Conservation (phyloP, 768 basidiomycete species). For the Cystofilobasidium ferigula region DNA sequence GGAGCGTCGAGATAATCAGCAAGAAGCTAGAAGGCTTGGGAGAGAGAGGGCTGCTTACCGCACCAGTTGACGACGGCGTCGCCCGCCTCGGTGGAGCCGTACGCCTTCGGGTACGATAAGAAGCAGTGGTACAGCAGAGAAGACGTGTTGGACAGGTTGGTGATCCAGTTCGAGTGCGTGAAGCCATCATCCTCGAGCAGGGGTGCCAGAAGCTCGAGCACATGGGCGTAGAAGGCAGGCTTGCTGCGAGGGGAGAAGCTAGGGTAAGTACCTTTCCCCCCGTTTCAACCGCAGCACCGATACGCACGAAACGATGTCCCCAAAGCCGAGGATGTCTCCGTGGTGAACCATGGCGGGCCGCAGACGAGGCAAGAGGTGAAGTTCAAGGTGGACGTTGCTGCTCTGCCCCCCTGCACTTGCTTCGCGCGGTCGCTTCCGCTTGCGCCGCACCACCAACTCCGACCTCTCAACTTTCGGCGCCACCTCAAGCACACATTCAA, state of each 20-base stretch:
- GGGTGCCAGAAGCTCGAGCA: slow-evolving; percentile 51
- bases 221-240: slow-evolving; percentile 66
- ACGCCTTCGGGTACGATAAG: slow-evolving; percentile 52
- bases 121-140: slow-evolving; percentile 70
- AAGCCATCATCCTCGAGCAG: slow-evolving; percentile 52
- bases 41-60: slow-evolving; percentile 48
- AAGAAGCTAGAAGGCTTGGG: neutral
- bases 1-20: neutral
- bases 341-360: slow-evolving; percentile 7
- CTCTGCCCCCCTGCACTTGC: no score
- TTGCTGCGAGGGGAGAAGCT: slow-evolving; percentile 42
- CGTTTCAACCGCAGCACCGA: no score
- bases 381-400: neutral
- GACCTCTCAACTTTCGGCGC: neutral
- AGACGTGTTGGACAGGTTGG: slow-evolving; percentile 76
- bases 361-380: neutral
- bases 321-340: slow-evolving; percentile 23
- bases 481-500: neutral
- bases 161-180: slow-evolving; percentile 46
- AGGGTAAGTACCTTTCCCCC: no score
- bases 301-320: slow-evolving; percentile 10
- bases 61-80: slow-evolving; percentile 79
- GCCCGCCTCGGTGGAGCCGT: slow-evolving; percentile 45
- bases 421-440: no score
- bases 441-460: neutral